Base-by-base conservation (phyloP, 768 basidiomycete species). In the Tulasnella sp. region DNA sequence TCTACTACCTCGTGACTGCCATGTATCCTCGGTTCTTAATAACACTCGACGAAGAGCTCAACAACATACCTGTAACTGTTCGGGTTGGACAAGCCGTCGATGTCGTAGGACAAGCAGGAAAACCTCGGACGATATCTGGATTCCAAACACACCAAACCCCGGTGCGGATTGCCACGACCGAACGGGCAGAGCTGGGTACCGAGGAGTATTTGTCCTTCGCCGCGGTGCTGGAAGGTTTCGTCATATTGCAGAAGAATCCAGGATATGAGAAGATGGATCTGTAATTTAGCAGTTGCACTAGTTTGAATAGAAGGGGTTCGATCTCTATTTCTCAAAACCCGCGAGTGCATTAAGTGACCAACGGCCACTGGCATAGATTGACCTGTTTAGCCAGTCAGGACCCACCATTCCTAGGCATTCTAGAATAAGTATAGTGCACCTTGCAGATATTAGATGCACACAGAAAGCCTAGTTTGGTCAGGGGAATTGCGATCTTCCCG, bases 1-100 rank as follows among this genome's bases (percentile, higher is more conserved):
- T 98, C 51, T 99, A 87, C 70, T 91, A 92, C 76, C 76, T 98
- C 25, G 81, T 81, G 5, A 83, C 90, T 2, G 86, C 91, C 53
- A 98, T 99, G 95, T 93, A 89, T 69, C 95, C 95, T 31, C 81
- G 92, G 51, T 96, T 98, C 83, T 68, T 99, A 61, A 96, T 98
- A 65, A 95, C 92, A 0, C 78, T 99, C 16, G 81, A 93, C 66
- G 93, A 98, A 66, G 76, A 91, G 53, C 78, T 93, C 53, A 77
- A 90, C 58, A 79, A 73, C 62, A 70, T 79, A 49, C 83, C 90
- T 2, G 86, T 95, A 31, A 92, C 89, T 13, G 90, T 96, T 43
- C 83, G 95, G 32, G 95, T 99, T 19, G 95, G 95, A 15, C 84
- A 85, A 68, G 95, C 95, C 4, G 83, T 98, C 57, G 93, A 99